A percentile compares a stretch with the other conserved stretches of the same genome.
phyloP scores from a whole-genome alignment of 768 basidiomycete species.

The Mycena latifolia region DNA sequence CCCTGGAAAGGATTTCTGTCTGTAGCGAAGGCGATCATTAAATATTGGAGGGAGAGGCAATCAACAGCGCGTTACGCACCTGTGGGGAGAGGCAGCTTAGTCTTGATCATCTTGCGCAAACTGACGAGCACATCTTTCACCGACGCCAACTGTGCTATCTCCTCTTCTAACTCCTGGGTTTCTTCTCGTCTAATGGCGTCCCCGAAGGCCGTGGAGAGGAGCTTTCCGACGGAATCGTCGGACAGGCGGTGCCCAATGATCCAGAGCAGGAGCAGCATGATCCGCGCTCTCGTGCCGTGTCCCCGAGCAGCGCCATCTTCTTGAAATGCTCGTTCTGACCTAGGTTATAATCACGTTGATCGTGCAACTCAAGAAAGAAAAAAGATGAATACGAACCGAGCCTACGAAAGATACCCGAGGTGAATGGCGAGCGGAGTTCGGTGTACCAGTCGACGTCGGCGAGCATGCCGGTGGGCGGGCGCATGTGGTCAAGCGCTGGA shows the following conservation, averaged over 20 bases:
- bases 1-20: constrained; percentile 39
- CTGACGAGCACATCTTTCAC: constrained; percentile 31
- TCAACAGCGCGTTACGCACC: background rate
- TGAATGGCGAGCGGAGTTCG: constrained; percentile 13
- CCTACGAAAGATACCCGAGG: constrained; percentile 2
- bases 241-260: constrained; percentile 39
- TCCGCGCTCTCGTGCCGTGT: constrained; percentile 35
- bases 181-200: constrained; percentile 25
- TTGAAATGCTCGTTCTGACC: constrained; percentile 39
- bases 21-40: background rate
- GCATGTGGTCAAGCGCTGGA: constrained; percentile 38
- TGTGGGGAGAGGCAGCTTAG: constrained; percentile 31
- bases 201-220: constrained; percentile 36
- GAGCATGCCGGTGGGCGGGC: constrained; percentile 34
- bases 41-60: background rate
- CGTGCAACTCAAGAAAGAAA: no score
- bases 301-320: constrained; percentile 32
- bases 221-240: constrained; percentile 30
- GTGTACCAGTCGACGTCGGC: constrained; percentile 36
- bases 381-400: no score
- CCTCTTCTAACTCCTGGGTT: constrained; percentile 15
- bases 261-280: constrained; percentile 40
- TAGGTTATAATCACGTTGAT: no score
- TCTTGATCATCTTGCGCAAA: constrained; percentile 38
- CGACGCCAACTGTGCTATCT: constrained; percentile 24